Conservation (phyloP, 352 stramenopile species). For the Phytophthora ramorum region DNA sequence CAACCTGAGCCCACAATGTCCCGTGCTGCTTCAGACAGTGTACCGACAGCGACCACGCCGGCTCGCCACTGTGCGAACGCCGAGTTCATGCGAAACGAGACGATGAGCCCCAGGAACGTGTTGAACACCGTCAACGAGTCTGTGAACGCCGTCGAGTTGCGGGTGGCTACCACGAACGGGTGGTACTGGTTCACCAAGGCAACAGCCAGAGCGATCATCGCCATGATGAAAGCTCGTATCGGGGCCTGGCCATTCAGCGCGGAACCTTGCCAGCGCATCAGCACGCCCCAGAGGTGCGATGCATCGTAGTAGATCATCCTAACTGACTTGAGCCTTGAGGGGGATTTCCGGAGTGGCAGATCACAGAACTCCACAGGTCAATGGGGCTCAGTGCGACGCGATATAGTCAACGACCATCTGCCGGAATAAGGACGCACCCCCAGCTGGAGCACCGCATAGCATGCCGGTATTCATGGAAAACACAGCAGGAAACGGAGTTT, state of each 20-base stretch:
- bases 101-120: constrained; percentile 80
- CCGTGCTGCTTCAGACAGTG: constrained; percentile 65
- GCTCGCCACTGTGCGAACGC: constrained; percentile 82
- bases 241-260: constrained; percentile 77
- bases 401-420: constrained; percentile 25
- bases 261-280: constrained; percentile 78
- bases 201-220: constrained; percentile 62
- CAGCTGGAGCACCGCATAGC: constrained; percentile 23
- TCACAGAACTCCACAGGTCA: neutral
- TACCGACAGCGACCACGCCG: constrained; percentile 68
- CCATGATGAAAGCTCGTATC: constrained; percentile 68
- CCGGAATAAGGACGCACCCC: constrained; percentile 28
- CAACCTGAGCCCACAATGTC: constrained; percentile 79
- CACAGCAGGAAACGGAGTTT: too few species aligned
- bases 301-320: constrained; percentile 87
- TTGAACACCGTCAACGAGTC: constrained; percentile 89
- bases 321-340: constrained; percentile 1
- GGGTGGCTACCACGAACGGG: constrained; percentile 70
- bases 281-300: constrained; percentile 56
- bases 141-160: constrained; percentile 74
- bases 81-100: constrained; percentile 86
- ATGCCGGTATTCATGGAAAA: neutral
- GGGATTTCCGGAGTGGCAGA: constrained; percentile 21
- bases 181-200: constrained; percentile 60
- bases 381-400: constrained; percentile 15